Evolutionary conservation across 2,329 filamentous ascomycete species (phyloP).

Genomic region (Aspergillus clavatus): DNA sequence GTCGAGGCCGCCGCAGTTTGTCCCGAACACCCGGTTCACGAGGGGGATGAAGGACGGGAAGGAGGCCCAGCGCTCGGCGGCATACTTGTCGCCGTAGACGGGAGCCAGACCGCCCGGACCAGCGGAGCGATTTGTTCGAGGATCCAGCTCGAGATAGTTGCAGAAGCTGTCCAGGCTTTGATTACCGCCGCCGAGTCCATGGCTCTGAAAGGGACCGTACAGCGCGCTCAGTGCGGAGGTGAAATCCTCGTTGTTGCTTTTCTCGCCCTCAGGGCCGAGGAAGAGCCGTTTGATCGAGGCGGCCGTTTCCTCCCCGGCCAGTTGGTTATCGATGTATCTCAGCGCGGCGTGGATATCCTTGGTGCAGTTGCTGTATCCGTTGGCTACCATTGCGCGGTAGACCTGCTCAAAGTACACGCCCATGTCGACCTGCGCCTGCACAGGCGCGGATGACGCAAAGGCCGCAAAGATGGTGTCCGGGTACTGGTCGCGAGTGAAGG

Average conservation of each 20-base stretch:
- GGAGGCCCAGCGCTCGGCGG: slow-evolving; percentile 40
- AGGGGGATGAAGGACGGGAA: slow-evolving; percentile 36
- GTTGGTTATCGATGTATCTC: slow-evolving; percentile 45
- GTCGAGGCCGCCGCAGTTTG: slow-evolving; percentile 37
- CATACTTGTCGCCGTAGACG: slow-evolving; percentile 37
- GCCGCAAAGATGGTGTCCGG: slow-evolving; percentile 40
- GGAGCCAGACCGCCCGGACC: slow-evolving; percentile 40
- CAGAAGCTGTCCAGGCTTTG: slow-evolving; percentile 42
- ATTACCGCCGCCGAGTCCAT: slow-evolving; percentile 38
- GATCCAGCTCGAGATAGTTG: slow-evolving; percentile 44
- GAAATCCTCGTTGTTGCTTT: slow-evolving; percentile 46
- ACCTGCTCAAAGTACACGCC: slow-evolving; percentile 50
- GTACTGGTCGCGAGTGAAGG: slow-evolving; percentile 41
- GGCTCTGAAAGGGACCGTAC: slow-evolving; percentile 43
- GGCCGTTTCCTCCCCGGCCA: slow-evolving; percentile 34
- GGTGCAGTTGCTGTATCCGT: slow-evolving; percentile 49
- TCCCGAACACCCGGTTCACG: slow-evolving; percentile 38
- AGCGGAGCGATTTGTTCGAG: slow-evolving; percentile 31
- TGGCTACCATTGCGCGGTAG: slow-evolving; percentile 44
- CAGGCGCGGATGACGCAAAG: slow-evolving; percentile 40
- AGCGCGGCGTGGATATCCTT: slow-evolving; percentile 47
- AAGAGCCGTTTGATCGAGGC: slow-evolving; percentile 46
- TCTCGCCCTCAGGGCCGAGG: slow-evolving; percentile 44
- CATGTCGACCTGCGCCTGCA: slow-evolving; percentile 48
- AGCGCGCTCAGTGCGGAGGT: slow-evolving; percentile 40